Conservation (phyloP, 148 eudicot genomes). For the Simmondsia chinensis region DNA sequence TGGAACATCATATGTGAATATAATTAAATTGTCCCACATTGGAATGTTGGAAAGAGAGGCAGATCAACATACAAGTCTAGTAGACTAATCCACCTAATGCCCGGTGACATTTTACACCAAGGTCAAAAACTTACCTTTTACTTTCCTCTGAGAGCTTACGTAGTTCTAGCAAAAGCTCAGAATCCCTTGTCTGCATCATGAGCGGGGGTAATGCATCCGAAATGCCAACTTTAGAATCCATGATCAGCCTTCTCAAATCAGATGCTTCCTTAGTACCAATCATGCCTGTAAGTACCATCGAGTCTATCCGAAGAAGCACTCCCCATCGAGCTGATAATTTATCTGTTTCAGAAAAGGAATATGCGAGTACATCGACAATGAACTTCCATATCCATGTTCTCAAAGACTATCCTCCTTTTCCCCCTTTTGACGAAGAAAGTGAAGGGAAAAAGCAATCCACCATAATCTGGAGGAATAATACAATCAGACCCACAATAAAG, state of each 20-base stretch:
- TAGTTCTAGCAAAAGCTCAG: slow-evolving; percentile 42
- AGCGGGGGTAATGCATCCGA: slow-evolving; percentile 28
- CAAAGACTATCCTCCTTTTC: no score
- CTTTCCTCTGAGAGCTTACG: slow-evolving; percentile 27
- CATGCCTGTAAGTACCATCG: slow-evolving; percentile 51
- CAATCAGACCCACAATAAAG: neutral
- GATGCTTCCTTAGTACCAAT: slow-evolving; percentile 44
- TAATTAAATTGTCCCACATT: no score
- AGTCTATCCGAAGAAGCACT: slow-evolving; percentile 56
- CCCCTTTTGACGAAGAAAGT: no score
- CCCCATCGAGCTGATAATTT: slow-evolving; percentile 26
- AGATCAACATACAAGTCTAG: no score
- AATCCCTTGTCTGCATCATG: slow-evolving; percentile 31
- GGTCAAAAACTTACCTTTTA: slow-evolving; percentile 24
- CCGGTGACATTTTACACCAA: neutral
- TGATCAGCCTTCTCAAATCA: slow-evolving; percentile 38
- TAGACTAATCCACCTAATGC: no score
- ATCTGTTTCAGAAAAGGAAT: slow-evolving; percentile 20
- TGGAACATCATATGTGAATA: no score
- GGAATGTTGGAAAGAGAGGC: no score
- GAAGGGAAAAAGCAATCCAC: no score
- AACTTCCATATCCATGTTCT: neutral
- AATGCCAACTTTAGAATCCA: slow-evolving; percentile 25
- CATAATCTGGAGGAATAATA: neutral
- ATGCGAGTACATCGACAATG: neutral